Evolutionary conservation across 495 filamentous ascomycete species (phyloP).

Genomic region (Podospora appendiculata): DNA sequence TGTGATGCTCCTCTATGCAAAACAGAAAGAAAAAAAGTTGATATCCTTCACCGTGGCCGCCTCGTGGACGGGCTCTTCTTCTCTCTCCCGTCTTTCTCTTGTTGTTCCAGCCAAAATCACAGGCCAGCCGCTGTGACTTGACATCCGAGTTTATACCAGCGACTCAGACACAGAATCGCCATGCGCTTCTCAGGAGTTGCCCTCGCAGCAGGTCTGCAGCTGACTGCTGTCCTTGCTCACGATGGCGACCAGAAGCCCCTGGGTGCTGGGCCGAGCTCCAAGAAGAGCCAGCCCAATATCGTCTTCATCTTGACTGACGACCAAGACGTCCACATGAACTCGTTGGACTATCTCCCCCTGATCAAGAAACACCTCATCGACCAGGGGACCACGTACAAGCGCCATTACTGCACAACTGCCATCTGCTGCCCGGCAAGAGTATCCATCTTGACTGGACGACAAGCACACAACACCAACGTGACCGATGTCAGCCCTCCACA

Average conservation of each 20-base stretch:
- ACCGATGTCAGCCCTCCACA: constrained; percentile 59
- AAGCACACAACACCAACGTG: constrained; percentile 69
- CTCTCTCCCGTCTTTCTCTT: no score
- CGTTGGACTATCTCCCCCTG: constrained; percentile 49
- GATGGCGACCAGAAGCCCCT: constrained; percentile 4
- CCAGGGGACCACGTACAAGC: constrained; percentile 47
- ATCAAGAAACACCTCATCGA: constrained; percentile 43
- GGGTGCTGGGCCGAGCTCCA: not conserved
- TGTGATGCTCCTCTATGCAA: no score
- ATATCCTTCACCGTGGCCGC: no score
- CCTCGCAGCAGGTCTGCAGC: constrained; percentile 11
- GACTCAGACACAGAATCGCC: not conserved
- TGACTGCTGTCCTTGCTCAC: constrained; percentile 3
- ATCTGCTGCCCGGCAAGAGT: constrained; percentile 60
- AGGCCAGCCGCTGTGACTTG: no score
- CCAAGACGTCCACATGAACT: constrained; percentile 55
- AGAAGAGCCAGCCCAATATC: constrained; percentile 41
- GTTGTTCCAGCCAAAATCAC: no score
- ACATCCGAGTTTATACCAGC: no score
- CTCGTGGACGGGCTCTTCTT: no score
- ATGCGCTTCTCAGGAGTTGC: constrained; percentile 11
- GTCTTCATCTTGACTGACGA: constrained; percentile 62
- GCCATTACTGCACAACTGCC: constrained; percentile 56
- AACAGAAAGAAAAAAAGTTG: no score
- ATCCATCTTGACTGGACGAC: constrained; percentile 56